phyloP scores from a whole-genome alignment of 179 eudicot genomes.

The Heliamphora pulchella region DNA sequence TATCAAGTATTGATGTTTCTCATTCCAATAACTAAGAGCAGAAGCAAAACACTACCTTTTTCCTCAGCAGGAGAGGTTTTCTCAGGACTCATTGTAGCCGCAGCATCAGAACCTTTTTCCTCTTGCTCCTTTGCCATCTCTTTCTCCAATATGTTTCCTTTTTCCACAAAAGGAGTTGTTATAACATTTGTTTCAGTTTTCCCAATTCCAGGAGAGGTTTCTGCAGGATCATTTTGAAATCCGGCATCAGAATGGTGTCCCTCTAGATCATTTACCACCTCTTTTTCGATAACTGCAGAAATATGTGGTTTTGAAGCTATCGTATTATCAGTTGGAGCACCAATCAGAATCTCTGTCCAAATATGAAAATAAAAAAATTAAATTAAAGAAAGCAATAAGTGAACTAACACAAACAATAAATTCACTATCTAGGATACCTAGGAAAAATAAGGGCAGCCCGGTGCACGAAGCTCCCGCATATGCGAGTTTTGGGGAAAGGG shows the following conservation, averaged over 20 bases:
- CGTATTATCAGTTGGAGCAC: slow-evolving; percentile 1
- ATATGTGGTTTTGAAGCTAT: slow-evolving; percentile 3
- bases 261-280: not conserved
- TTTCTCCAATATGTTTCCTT: slow-evolving; percentile 4
- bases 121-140: slow-evolving; percentile 10
- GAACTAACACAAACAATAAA: not conserved
- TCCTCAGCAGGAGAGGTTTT: slow-evolving; percentile 9
- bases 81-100: slow-evolving; percentile 7
- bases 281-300: slow-evolving; percentile 4
- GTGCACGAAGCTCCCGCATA: too few species aligned
- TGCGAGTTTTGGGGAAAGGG: too few species aligned
- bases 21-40: slow-evolving; percentile 2
- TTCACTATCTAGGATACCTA: not conserved
- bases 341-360: slow-evolving; percentile 5
- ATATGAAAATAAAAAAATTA: not conserved
- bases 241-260: slow-evolving; percentile 11
- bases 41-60: slow-evolving; percentile 13
- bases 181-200: not conserved
- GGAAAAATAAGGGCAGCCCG: not conserved
- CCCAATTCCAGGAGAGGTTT: slow-evolving; percentile 11
- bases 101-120: slow-evolving; percentile 1
- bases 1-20: not conserved
- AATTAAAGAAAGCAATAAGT: too few species aligned
- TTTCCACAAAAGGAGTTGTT: slow-evolving; percentile 3
- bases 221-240: slow-evolving; percentile 4